These are phyloP conservation scores for Penicillium argentinense DNA, from an alignment of 495 filamentous ascomycete genomes.

Conservation along the genomic window DNA sequence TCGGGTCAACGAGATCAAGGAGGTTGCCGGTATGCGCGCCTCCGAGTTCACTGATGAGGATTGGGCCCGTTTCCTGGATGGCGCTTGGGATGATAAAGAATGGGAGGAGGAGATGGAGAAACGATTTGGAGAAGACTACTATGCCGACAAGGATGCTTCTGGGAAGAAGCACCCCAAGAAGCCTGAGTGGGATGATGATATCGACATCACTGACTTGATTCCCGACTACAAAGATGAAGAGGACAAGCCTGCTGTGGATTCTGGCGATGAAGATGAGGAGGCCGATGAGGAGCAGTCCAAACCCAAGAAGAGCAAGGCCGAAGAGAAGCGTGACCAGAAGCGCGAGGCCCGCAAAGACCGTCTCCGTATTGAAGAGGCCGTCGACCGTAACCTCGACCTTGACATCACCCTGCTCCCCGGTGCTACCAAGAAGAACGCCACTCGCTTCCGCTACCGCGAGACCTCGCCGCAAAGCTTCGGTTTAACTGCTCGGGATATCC, in stretches of 20 bases:
- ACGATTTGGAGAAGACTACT: conserved; percentile 86
- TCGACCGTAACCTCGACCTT: conserved; percentile 78
- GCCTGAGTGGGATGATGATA: conserved; percentile 94
- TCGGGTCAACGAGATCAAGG: conserved; percentile 78
- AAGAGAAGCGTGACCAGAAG: conserved; percentile 69
- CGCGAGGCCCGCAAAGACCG: conserved; percentile 73
- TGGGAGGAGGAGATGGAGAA: conserved; percentile 90
- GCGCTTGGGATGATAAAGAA: conserved; percentile 76
- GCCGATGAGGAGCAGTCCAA: conserved; percentile 50
- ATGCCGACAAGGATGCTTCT: conserved; percentile 56
- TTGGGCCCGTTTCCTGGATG: conserved; percentile 79
- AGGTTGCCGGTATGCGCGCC: conserved; percentile 72
- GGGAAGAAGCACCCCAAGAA: conserved; percentile 72
- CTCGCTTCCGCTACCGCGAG: conserved; percentile 84
- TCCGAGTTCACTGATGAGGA: conserved; percentile 70
- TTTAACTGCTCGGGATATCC: conserved; percentile 83
- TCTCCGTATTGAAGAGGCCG: conserved; percentile 79
- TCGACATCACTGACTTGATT: conserved; percentile 89
- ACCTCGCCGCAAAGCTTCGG: conserved; percentile 89
- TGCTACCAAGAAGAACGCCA: conserved; percentile 53
- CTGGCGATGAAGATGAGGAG: conserved; percentile 50
- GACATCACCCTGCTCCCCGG: conserved; percentile 59
- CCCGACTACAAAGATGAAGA: conserved; percentile 78
- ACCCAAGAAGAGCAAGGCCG: conserved; percentile 57
- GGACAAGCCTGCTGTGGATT: conserved; percentile 52